Evolutionary conservation across 441 rosid species (phyloP).

Genomic region (Pelargonium cotyledonis): DNA sequence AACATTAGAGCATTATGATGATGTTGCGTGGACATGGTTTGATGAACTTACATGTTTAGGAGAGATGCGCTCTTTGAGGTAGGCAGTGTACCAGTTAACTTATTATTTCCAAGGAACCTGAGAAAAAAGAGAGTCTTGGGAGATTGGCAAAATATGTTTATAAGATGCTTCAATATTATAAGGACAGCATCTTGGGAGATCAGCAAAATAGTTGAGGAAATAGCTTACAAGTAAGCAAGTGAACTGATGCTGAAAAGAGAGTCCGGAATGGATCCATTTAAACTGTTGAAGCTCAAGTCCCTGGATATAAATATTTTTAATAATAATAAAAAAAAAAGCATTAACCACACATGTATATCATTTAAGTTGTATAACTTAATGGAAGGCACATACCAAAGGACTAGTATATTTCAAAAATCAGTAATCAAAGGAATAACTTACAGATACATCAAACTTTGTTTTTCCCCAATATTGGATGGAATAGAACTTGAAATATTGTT

Average conservation of each 20-base stretch:
- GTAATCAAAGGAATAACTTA: conserved; percentile 28
- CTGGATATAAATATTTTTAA: conserved; percentile 18
- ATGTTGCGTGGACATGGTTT: not conserved
- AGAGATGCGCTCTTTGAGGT: conserved; percentile 39
- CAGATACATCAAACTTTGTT: conserved; percentile 37
- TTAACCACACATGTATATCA: not conserved
- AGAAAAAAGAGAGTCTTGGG: conserved; percentile 8
- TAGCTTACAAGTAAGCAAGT: conserved; percentile 37
- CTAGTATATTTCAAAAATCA: not conserved
- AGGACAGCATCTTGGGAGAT: not conserved
- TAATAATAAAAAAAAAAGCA: conserved; percentile 2
- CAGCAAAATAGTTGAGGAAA: not conserved
- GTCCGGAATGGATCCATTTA: conserved; percentile 37
- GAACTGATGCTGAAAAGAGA: conserved; percentile 41
- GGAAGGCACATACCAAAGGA: not conserved
- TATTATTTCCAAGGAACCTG: conserved; percentile 64
- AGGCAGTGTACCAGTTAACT: conserved; percentile 50
- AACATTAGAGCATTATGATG: not conserved
- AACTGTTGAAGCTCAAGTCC: conserved; percentile 64
- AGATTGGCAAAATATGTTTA: too few species aligned
- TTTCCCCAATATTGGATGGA: conserved; percentile 46
- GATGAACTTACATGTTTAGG: conserved; percentile 42
- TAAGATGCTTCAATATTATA: not conserved
- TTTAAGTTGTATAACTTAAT: not conserved
- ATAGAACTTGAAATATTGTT: conserved; percentile 40